Percentiles rank a stretch among this genome's conserved stretches.
Evolutionary conservation across 495 filamentous ascomycete genomes (phyloP).

Genomic region (Neurospora sp.): DNA sequence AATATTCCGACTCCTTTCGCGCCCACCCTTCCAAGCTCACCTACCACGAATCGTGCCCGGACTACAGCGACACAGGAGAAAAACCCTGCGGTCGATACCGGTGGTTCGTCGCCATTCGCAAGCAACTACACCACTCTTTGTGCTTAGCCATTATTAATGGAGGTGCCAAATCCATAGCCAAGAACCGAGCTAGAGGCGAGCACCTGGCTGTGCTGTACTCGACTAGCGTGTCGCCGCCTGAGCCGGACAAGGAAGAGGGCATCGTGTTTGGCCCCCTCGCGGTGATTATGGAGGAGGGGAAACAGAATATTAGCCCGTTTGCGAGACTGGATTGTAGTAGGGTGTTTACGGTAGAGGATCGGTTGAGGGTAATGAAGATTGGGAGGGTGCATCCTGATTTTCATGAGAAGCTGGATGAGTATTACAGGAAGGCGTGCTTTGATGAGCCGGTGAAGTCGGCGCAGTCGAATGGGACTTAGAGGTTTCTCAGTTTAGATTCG

Average conservation of each 20-base stretch:
- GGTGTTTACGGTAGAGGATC: constrained; percentile 25
- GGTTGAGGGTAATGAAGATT: constrained; percentile 19
- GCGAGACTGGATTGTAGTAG: constrained; percentile 22
- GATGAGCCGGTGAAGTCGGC: not conserved
- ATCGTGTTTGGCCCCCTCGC: constrained; percentile 14
- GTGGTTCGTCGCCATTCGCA: constrained; percentile 24
- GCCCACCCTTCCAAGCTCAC: constrained; percentile 5
- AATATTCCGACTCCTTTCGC: not conserved
- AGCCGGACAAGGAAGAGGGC: constrained; percentile 12
- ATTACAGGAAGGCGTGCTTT: constrained; percentile 12
- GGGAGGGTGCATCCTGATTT: constrained; percentile 18
- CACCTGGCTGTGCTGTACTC: constrained; percentile 21
- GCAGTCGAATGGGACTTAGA: not conserved
- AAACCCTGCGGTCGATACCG: constrained; percentile 16
- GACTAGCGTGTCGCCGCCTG: constrained; percentile 11
- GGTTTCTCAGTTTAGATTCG: too few species aligned
- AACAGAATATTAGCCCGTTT: constrained; percentile 20
- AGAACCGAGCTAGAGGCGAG: constrained; percentile 1
- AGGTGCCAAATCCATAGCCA: not conserved
- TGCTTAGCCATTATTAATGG: constrained; percentile 23
- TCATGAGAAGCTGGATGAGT: constrained; percentile 14
- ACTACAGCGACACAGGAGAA: constrained; percentile 6
- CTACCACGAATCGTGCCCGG: constrained; percentile 5
- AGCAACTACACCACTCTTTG: constrained; percentile 18
- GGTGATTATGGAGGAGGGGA: constrained; percentile 20